phyloP scores from a whole-genome alignment of 1,139 yeast species.

The Nakaseomyces bracarensis region DNA sequence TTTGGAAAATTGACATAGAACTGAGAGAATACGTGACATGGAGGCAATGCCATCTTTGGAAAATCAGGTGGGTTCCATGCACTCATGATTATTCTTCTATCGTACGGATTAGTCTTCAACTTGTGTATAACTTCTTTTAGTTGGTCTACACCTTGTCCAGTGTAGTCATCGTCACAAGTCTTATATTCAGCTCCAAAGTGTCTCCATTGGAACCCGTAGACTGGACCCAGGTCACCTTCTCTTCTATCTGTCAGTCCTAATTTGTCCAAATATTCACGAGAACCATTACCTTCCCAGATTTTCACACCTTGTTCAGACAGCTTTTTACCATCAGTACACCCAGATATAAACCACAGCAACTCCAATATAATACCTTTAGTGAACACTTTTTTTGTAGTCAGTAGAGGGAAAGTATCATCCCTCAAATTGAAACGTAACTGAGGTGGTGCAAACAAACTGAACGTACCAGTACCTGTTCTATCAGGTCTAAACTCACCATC shows the following conservation, averaged over 20 bases:
- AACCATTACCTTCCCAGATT: slow-evolving; percentile 99
- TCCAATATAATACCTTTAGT: slow-evolving; percentile 85
- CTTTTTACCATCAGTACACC: slow-evolving; percentile 79
- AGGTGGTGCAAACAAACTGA: slow-evolving; percentile 88
- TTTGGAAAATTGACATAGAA: slow-evolving; percentile 80
- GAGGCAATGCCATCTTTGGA: slow-evolving; percentile 91
- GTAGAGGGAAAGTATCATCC: slow-evolving; percentile 68
- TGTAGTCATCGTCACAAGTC: slow-evolving; percentile 79
- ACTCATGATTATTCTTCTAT: slow-evolving; percentile 83
- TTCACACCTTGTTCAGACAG: slow-evolving; percentile 77
- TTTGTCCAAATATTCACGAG: slow-evolving; percentile 78
- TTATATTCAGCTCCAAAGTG: slow-evolving; percentile 91
- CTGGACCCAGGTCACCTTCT: slow-evolving; percentile 96
- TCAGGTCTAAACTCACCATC: slow-evolving; percentile 90
- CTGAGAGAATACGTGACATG: slow-evolving; percentile 95
- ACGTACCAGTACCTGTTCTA: slow-evolving; percentile 95
- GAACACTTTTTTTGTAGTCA: slow-evolving; percentile 89
- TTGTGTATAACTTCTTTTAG: slow-evolving; percentile 69
- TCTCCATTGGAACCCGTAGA: slow-evolving; percentile 98
- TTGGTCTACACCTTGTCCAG: slow-evolving; percentile 87
- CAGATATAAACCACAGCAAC: slow-evolving; percentile 84
- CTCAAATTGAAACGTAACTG: slow-evolving; percentile 76
- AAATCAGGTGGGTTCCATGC: slow-evolving; percentile 99
- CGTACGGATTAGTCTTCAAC: slow-evolving; percentile 81
- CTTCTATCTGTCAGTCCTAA: slow-evolving; percentile 73